Base-by-base conservation (phyloP, 1,284 basidiomycete species). In the Thecaphora thlaspeos region DNA sequence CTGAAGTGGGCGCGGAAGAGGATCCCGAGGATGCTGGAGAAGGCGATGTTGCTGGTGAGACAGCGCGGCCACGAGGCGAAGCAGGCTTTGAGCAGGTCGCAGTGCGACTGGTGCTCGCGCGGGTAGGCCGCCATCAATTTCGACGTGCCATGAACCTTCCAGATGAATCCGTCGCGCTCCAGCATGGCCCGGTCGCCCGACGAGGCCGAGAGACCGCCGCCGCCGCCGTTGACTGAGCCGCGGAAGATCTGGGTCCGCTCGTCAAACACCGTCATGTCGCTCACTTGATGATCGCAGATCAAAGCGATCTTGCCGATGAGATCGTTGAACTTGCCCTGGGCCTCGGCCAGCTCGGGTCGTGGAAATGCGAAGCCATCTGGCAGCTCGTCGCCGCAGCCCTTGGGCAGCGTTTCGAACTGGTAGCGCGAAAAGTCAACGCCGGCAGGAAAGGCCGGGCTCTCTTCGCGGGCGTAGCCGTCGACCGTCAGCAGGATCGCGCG, bases 21-120 rank as follows among this genome's bases (percentile, higher is more conserved):
- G 80, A 91, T 86, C 61, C 90, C 87, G 46, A 92, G 82, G 0
- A 87, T 84, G 43, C 87, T 87, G 5, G 82, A 79, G 48, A 88
- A 78, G 10, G 77, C 48, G 82, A 78, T 46, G 40, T 62, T 68
- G 15, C 61, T 42, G 84, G 80, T 47, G 0, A 93, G 81, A 61
- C 86, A 88, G 9, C 90, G 84, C 0, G 92, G 93, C 86, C 92
- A 89, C 3, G 88, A 84, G 54, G 89, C 87, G 75, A 94, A 88
- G 72, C 89, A 86, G 0, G 87, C 85, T 55, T 87, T 85, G 2
- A 95, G 82, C 28, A 94, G 82, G 50, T 82, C 84, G 68, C 95
- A 85, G 49, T 87, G 85, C 0, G 89, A 82, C 37, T 82, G 80
- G 18, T 85, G 82, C 42, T 83, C 81, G 14, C 81, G 61, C 0